Base-by-base conservation (phyloP, 371 early-diverging fungal genomes). In the Mortierella sp. region DNA sequence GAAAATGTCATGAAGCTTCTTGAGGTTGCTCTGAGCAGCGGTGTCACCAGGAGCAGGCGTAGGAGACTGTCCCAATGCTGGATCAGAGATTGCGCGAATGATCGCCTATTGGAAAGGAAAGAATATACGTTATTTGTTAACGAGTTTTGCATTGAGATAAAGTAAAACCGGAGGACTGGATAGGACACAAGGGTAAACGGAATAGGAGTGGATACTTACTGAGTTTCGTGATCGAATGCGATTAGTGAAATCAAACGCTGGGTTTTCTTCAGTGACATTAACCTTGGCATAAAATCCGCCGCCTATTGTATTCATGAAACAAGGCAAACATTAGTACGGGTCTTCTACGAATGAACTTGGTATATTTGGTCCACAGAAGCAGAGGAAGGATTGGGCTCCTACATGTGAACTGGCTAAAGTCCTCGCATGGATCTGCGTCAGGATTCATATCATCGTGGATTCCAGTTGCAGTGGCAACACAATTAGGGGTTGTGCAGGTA, bases 391-490 rank as follows among this genome's bases (percentile, higher is more conserved):
- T 13, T 13, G 14, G 37, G 50, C 83, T 81, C n/a, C n/a, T 86
- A 88, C 91, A 91, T 24, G 88, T 82, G 71, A 85, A 91, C 39
- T 79, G 78, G 68, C 86, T 88, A 67, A 89, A 89, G 70, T 89
- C 88, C 24, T 87, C 77, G 66, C 90, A 90, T 19, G 90, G 90
- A 73, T 90, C 83, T 11, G 79, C 79, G 11, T 67, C 68, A n/a
- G 53, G 52, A 67, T 89, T 86, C 47, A 90, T 86, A 45, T 87
- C 85, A 67, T 73, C 48, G 34, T 85, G 29, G 44, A 92, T 87
- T 52, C 88, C 85, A 8, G 89, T 86, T 10, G 92, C 90, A 10
- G 89, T 88, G 47, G 85, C 58, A 4, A 90, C 86, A 75, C 92
- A 92, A 48, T 88, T 86, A 37, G 89, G 86, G 34, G 89, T 86